Percentiles rank a stretch among this genome's conserved stretches.
phyloP scores from a whole-genome alignment of 805 yeast genomes.

The Spathaspora gorwiae region DNA sequence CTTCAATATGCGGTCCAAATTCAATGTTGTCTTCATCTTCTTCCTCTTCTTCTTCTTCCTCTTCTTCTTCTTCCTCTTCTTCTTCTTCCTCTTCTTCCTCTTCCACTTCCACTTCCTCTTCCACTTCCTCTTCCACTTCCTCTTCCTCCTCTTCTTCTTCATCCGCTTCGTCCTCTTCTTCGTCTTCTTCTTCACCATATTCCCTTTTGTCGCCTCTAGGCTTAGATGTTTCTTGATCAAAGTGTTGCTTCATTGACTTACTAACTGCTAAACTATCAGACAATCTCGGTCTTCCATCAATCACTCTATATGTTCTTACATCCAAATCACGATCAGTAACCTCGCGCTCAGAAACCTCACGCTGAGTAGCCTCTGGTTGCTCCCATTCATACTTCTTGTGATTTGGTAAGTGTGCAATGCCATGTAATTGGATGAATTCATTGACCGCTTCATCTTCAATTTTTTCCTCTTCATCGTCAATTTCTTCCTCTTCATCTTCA shows the following conservation, averaged over 20 bases:
- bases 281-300: conserved; percentile 9
- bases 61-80: conserved; percentile 5
- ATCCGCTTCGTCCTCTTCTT: conserved; percentile 5
- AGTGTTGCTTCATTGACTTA: background rate
- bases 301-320: background rate
- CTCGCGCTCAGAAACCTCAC: too few relatives aligned
- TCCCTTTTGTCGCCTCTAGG: background rate
- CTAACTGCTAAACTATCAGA: background rate
- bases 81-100: conserved; percentile 7
- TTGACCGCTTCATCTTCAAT: conserved; percentile 6
- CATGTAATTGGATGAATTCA: background rate
- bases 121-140: conserved; percentile 5
- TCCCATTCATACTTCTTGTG: background rate
- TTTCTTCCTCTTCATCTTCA: conserved; percentile 2
- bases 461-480: background rate
- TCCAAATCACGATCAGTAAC: too few relatives aligned
- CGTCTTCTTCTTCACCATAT: conserved; percentile 1
- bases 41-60: conserved; percentile 8
- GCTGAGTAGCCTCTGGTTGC: background rate
- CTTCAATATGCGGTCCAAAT: background rate
- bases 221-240: background rate
- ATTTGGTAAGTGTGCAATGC: background rate
- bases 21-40: conserved; percentile 4
- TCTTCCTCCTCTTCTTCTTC: conserved; percentile 9
- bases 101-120: conserved; percentile 3